Percentiles rank a stretch among this genome's conserved stretches.
phyloP scores from a whole-genome alignment of 2,329 filamentous ascomycete genomes.

The Colletotrichum acutatum region DNA sequence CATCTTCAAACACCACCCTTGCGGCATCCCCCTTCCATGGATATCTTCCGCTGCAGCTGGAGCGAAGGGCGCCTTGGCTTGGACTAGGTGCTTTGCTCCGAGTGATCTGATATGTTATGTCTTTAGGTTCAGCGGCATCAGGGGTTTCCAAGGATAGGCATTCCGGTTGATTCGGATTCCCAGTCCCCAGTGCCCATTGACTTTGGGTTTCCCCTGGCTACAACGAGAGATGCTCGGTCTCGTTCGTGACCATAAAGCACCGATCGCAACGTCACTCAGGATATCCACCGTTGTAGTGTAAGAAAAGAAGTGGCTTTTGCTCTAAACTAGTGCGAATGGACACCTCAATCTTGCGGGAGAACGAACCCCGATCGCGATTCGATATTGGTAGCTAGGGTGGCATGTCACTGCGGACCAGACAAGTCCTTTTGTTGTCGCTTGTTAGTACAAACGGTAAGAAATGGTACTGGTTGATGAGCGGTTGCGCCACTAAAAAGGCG shows the following conservation, averaged over 20 bases:
- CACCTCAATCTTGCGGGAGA: background rate
- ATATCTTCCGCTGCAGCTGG: constrained; percentile 1
- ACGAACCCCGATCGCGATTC: background rate
- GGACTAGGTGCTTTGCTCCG: background rate
- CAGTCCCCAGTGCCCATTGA: background rate
- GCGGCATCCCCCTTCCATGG: background rate
- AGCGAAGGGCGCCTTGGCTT: constrained; percentile 5
- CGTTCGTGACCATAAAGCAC: background rate
- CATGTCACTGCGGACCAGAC: background rate
- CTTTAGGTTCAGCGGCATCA: constrained; percentile 2
- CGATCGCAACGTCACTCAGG: background rate
- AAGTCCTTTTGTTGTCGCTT: background rate
- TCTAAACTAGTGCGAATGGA: background rate
- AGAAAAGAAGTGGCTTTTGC: background rate
- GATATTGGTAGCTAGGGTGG: background rate
- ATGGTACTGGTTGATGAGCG: background rate
- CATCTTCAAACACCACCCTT: background rate
- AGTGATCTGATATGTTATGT: constrained; percentile 3
- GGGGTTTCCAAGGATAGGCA: background rate
- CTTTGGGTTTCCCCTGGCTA: background rate
- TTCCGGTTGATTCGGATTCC: background rate
- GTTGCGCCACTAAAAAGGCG: background rate
- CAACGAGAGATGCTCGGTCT: background rate
- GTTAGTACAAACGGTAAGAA: background rate
- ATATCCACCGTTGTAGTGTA: background rate